A percentile compares a stretch with the other conserved stretches of the same genome.
Evolutionary conservation across 306 rosid species (phyloP).

Genomic region (Pterocarpus santalinus): DNA sequence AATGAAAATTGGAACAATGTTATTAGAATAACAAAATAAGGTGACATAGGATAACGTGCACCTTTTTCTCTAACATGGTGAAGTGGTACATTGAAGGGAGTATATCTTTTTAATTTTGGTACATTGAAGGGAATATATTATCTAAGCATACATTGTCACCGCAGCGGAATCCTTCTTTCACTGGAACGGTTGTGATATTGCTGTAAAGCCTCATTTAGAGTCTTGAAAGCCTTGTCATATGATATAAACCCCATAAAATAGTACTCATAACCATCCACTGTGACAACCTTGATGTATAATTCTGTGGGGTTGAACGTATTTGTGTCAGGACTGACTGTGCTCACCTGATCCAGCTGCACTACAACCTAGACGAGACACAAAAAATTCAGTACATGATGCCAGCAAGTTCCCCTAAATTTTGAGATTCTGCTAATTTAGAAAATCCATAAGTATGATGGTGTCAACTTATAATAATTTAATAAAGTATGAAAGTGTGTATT

Average conservation of each 20-base stretch:
- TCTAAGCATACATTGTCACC: neutral
- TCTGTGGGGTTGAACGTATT: slow-evolving; percentile 67
- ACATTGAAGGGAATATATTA: neutral
- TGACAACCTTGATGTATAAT: slow-evolving; percentile 56
- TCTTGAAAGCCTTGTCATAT: slow-evolving; percentile 71
- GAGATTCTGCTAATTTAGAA: slow-evolving; percentile 6
- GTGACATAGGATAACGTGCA: neutral
- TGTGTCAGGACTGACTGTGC: slow-evolving; percentile 59
- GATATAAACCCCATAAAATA: slow-evolving; percentile 83
- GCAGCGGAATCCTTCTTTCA: slow-evolving; percentile 20
- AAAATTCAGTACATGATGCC: slow-evolving; percentile 33
- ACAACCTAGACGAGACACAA: slow-evolving; percentile 57
- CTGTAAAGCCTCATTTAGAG: slow-evolving; percentile 54
- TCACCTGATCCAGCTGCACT: slow-evolving; percentile 62
- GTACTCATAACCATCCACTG: slow-evolving; percentile 76
- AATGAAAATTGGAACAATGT: neutral
- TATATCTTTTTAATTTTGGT: neutral
- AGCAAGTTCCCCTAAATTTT: neutral
- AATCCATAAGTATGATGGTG: neutral
- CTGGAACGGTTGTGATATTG: slow-evolving; percentile 39
- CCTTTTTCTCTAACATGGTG: neutral
- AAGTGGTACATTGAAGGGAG: slow-evolving; percentile 28
- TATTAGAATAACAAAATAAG: neutral
- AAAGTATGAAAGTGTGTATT: too few species aligned
- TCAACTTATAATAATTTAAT: neutral